phyloP scores from a whole-genome alignment of 768 basidiomycete genomes.

The Coprinellus aureogranulatus region DNA sequence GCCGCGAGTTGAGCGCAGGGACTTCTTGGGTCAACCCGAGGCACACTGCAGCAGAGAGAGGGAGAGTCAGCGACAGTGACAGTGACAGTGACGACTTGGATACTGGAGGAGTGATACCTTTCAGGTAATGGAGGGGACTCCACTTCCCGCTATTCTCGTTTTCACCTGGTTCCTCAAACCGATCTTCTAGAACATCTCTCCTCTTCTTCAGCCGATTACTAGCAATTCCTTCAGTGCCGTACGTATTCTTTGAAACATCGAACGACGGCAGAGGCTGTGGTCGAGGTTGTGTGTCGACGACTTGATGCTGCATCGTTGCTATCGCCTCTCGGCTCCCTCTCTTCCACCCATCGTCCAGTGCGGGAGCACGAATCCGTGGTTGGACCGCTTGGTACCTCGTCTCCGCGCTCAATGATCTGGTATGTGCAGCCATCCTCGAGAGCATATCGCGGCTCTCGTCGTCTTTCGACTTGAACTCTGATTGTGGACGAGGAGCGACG shows the following conservation, averaged over 20 bases:
- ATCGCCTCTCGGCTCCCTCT: neutral
- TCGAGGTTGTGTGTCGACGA: neutral
- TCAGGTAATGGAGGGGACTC: too few species aligned
- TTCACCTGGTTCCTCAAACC: too few species aligned
- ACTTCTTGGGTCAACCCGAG: neutral
- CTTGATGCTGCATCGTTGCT: neutral
- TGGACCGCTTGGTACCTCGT: neutral
- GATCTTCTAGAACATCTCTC: too few species aligned
- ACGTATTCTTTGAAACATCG: too few species aligned
- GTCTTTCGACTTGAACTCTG: neutral
- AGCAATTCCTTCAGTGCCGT: too few species aligned
- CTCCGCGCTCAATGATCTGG: neutral
- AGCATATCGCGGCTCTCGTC: neutral
- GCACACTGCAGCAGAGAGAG: neutral
- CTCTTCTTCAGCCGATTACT: too few species aligned
- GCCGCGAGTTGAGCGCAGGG: neutral
- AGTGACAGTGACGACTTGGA: too few species aligned
- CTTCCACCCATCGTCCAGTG: neutral
- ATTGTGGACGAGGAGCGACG: neutral
- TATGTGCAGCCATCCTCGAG: slow-evolving; percentile 1
- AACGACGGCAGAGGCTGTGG: too few species aligned
- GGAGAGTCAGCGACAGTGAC: too few species aligned
- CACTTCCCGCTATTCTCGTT: too few species aligned
- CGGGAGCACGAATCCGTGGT: neutral
- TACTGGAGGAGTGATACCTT: too few species aligned